Evolutionary conservation across 2,329 filamentous ascomycete species (phyloP).

Genomic region (Atkinsonella hypoxylon): DNA sequence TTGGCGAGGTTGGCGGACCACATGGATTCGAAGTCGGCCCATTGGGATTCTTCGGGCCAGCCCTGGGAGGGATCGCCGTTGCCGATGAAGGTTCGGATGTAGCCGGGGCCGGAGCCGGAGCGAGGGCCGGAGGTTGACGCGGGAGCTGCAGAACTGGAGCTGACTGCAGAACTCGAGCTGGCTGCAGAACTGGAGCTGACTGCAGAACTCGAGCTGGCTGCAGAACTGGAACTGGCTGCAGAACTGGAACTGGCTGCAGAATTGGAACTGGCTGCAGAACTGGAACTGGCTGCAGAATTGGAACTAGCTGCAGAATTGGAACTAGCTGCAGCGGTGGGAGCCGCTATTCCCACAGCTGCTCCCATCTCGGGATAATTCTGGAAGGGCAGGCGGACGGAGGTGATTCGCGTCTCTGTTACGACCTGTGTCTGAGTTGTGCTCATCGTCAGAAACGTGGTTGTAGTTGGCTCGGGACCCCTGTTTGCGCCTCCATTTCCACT

Average conservation of each 20-base stretch:
- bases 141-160: too few relatives aligned
- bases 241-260: too few relatives aligned
- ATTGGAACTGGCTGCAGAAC: too few relatives aligned
- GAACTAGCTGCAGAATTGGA: background rate
- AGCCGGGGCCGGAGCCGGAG: background rate
- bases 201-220: too few relatives aligned
- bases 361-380: too few relatives aligned
- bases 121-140: background rate
- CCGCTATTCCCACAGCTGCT: too few relatives aligned
- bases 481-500: background rate
- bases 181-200: too few relatives aligned
- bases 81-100: background rate
- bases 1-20: constrained; percentile 11
- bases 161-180: too few relatives aligned
- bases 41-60: constrained; percentile 18
- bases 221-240: too few relatives aligned
- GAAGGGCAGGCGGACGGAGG: background rate
- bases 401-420: background rate
- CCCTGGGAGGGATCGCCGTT: constrained; percentile 8
- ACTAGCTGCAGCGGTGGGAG: background rate
- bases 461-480: background rate
- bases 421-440: background rate
- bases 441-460: background rate
- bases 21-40: constrained; percentile 19
- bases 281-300: background rate